Percentiles rank a stretch among this genome's conserved stretches.
These are phyloP conservation scores for Solanum ossicruentum DNA, from an alignment of 257 asterid species.

Conservation along the genomic window DNA sequence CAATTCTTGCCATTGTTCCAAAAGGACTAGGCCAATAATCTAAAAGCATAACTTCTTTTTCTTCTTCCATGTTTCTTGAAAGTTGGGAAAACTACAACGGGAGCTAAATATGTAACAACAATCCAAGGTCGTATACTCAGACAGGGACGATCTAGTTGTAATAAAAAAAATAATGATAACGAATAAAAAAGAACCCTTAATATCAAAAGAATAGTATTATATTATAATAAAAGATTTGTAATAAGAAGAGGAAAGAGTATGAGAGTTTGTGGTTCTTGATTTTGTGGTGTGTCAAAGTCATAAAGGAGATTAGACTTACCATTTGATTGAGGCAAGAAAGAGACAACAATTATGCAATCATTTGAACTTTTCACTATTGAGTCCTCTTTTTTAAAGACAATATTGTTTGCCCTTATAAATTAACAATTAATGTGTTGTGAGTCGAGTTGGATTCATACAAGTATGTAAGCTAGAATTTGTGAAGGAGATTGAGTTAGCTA, in stretches of 20 bases:
- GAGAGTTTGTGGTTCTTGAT: background rate
- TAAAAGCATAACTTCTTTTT: constrained; percentile 2
- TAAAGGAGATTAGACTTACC: background rate
- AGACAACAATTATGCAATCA: background rate
- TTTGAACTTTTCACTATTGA: too few relatives aligned
- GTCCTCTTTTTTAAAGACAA: too few relatives aligned
- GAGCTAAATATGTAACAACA: too few relatives aligned
- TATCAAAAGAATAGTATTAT: background rate
- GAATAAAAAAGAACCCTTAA: too few relatives aligned
- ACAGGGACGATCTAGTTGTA: accelerated
- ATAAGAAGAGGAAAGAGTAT: background rate
- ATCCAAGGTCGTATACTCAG: too few relatives aligned
- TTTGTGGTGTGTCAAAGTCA: background rate
- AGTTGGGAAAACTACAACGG: background rate
- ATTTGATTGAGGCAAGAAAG: background rate
- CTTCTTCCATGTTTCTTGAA: background rate
- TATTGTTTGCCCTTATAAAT: too few relatives aligned
- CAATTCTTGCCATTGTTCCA: background rate
- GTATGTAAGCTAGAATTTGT: too few relatives aligned
- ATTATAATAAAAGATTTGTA: background rate
- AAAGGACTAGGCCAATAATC: background rate
- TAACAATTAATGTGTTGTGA: too few relatives aligned
- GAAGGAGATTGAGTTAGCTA: too few relatives aligned
- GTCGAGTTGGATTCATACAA: too few relatives aligned
- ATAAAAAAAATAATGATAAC: too few relatives aligned